These are phyloP conservation scores for Allium cepa DNA, from an alignment of 106 monocot genomes.

Conservation along the genomic window DNA sequence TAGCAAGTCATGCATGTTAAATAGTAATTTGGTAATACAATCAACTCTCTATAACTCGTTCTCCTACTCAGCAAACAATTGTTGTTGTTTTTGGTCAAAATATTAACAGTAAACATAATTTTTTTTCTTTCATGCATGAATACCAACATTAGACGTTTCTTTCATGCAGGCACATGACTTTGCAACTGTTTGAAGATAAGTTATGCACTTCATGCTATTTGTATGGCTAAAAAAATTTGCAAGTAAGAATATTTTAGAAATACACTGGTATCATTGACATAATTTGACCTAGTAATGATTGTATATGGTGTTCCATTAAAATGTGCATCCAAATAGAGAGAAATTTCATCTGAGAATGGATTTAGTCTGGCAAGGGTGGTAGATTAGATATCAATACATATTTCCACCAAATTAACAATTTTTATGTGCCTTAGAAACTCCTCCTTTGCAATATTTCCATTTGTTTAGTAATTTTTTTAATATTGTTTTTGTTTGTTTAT, in stretches of 20 bases:
- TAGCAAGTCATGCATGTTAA: neutral
- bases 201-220: slow-evolving; percentile 14
- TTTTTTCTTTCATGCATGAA: neutral
- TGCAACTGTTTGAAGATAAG: slow-evolving; percentile 25
- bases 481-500: too few relatives aligned
- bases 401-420: neutral
- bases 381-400: neutral
- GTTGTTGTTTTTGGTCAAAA: neutral
- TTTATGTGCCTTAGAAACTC: neutral
- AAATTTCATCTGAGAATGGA: neutral
- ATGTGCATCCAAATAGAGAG: neutral
- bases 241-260: slow-evolving; percentile 18
- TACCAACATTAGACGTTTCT: slow-evolving; percentile 21
- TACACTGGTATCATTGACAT: neutral
- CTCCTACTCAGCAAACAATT: neutral
- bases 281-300: neutral
- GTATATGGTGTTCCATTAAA: neutral
- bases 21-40: neutral
- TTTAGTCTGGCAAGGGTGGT: neutral
- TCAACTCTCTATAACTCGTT: neutral
- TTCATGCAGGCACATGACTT: slow-evolving; percentile 42
- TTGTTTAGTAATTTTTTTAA: too few relatives aligned
- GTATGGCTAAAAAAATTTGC: slow-evolving; percentile 11
- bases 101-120: neutral
- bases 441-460: too few relatives aligned